phyloP scores from a whole-genome alignment of 768 basidiomycete genomes.

The Naganishia vaughanmartiniae region DNA sequence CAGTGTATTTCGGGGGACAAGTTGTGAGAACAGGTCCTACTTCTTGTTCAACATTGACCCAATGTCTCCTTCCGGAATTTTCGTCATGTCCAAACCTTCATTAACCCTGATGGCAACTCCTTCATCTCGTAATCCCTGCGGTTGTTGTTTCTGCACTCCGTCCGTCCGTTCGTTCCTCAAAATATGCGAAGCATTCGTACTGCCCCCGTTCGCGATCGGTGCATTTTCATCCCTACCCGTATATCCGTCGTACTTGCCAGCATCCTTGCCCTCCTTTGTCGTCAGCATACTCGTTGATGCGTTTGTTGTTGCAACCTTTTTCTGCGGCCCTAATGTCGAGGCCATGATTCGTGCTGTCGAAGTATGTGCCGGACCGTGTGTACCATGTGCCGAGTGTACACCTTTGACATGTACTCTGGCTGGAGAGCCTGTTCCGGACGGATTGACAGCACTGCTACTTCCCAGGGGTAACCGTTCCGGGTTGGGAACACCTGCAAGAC shows the following conservation, averaged over 20 bases:
- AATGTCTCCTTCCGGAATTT: conserved; percentile 18
- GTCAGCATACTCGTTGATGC: neutral
- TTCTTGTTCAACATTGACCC: conserved; percentile 43
- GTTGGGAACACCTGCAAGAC: conserved; percentile 47
- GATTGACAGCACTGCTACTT: conserved; percentile 15
- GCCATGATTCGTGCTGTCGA: conserved; percentile 38
- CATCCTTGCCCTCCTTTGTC: conserved; percentile 21
- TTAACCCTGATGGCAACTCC: conserved; percentile 55
- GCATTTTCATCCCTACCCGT: neutral
- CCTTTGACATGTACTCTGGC: conserved; percentile 27
- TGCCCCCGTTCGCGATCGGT: conserved; percentile 19
- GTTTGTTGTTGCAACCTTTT: conserved; percentile 23
- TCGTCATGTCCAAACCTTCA: conserved; percentile 15
- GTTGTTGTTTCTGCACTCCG: conserved; percentile 7
- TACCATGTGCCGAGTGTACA: conserved; percentile 49
- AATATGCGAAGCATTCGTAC: conserved; percentile 30
- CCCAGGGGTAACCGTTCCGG: conserved; percentile 28
- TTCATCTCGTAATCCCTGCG: conserved; percentile 67
- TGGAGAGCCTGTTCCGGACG: conserved; percentile 25
- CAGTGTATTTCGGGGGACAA: neutral
- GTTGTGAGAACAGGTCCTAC: conserved; percentile 15
- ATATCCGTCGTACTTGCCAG: conserved; percentile 93
- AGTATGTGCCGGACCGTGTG: conserved; percentile 52
- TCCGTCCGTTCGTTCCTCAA: neutral
- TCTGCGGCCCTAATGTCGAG: conserved; percentile 21